Conservation (phyloP, 768 basidiomycete species). For the Boletus rubroflammeus region DNA sequence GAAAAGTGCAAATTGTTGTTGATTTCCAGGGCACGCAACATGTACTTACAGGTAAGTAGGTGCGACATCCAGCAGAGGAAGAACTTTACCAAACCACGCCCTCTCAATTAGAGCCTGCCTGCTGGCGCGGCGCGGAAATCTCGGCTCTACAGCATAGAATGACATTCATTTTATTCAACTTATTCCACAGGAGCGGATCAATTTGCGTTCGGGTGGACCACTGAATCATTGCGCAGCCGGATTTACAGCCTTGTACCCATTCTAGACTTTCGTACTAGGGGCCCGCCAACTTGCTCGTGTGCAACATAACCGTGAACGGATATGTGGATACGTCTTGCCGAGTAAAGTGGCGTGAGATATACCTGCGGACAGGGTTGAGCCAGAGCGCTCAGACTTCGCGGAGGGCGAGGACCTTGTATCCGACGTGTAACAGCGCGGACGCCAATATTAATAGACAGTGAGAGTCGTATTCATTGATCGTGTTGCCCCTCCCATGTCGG, state of each 20-base stretch:
- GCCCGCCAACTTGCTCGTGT: background rate
- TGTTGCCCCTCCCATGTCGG: background rate
- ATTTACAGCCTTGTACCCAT: background rate
- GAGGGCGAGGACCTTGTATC: background rate
- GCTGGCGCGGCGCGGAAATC: slow-evolving; percentile 5
- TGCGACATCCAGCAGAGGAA: slow-evolving; percentile 10
- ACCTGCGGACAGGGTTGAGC: background rate
- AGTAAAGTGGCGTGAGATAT: background rate
- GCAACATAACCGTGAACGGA: background rate
- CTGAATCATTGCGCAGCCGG: background rate
- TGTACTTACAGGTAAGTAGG: slow-evolving; percentile 14
- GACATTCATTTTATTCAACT: background rate
- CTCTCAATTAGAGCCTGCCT: slow-evolving; percentile 13
- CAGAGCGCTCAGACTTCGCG: background rate
- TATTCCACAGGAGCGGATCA: slow-evolving; percentile 7
- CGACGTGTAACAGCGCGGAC: background rate
- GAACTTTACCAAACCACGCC: slow-evolving; percentile 26
- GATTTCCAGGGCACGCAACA: slow-evolving; percentile 24
- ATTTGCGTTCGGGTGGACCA: slow-evolving; percentile 1
- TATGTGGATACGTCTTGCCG: background rate
- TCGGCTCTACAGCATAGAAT: slow-evolving; percentile 1
- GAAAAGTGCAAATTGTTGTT: slow-evolving; percentile 30
- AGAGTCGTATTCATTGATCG: slow-evolving; percentile 1
- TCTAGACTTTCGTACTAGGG: background rate
- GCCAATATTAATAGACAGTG: slow-evolving; percentile 8